Evolutionary conservation across 805 yeast genomes (phyloP).

Genomic region (Metschnikowia baotianmanensis): DNA sequence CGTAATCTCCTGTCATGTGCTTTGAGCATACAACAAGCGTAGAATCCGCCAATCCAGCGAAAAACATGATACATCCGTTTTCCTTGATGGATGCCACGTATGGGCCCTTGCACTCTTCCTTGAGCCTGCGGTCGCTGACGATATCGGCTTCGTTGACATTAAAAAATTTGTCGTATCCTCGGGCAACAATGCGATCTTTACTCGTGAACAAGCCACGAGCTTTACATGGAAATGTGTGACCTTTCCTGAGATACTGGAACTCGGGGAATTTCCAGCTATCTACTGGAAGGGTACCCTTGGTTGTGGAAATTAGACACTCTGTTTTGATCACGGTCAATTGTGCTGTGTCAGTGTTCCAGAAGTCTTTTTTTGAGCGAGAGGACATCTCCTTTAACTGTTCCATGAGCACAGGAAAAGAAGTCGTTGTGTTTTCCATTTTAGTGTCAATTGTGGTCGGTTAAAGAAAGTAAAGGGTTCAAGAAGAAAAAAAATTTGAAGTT

Average conservation of each 20-base stretch:
- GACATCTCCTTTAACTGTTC: conserved; percentile 18
- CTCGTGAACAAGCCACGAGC: conserved; percentile 83
- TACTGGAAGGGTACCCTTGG: conserved; percentile 13
- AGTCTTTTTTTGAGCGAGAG: conserved; percentile 4
- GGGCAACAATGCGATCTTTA: conserved; percentile 51
- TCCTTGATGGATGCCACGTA: conserved; percentile 81
- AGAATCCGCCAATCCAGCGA: conserved; percentile 76
- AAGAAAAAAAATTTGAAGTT: no score
- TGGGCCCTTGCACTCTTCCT: conserved; percentile 59
- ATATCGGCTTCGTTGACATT: conserved; percentile 58
- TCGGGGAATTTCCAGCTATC: conserved; percentile 81
- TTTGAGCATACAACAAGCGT: conserved; percentile 85
- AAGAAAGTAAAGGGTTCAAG: no score
- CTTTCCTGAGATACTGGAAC: conserved; percentile 72
- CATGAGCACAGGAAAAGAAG: conserved; percentile 21
- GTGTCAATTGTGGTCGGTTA: background rate
- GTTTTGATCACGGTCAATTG: conserved; percentile 10
- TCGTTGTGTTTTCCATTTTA: background rate
- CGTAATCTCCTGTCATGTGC: conserved; percentile 70
- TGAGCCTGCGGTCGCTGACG: conserved; percentile 6
- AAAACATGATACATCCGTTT: conserved; percentile 88
- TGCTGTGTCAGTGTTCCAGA: conserved; percentile 1
- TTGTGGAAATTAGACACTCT: conserved; percentile 18
- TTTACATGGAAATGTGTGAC: conserved; percentile 57
- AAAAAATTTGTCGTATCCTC: conserved; percentile 96